A percentile compares a stretch with the other conserved stretches of the same genome.
Conservation (phyloP, 495 filamentous ascomycete species). For the Cudoniella acicularis region DNA sequence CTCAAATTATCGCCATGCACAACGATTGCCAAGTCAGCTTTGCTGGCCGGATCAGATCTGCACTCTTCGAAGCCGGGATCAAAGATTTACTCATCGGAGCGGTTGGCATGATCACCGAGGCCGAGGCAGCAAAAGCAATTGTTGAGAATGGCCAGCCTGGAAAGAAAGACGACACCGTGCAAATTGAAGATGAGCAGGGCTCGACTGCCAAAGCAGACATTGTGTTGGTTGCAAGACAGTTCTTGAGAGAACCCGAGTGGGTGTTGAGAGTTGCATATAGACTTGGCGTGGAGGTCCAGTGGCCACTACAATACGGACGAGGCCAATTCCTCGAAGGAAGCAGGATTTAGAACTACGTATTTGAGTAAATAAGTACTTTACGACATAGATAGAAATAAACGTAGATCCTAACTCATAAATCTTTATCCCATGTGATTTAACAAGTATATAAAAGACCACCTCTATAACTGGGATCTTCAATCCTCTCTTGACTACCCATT, state of each 20-base stretch:
- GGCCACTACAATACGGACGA: constrained; percentile 51
- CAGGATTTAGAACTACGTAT: constrained; percentile 10
- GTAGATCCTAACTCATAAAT: not conserved
- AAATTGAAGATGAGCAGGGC: constrained; percentile 41
- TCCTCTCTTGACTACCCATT: too few relatives aligned
- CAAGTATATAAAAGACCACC: too few relatives aligned
- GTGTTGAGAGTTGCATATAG: constrained; percentile 55
- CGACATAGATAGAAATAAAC: not conserved
- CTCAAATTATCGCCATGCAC: constrained; percentile 52
- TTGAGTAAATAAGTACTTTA: not conserved
- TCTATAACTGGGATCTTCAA: not conserved
- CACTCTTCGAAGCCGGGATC: constrained; percentile 50
- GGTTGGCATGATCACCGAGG: constrained; percentile 68
- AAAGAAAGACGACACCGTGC: constrained; percentile 22
- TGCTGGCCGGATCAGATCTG: constrained; percentile 54
- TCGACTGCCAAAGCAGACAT: constrained; percentile 53
- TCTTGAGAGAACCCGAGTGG: constrained; percentile 65
- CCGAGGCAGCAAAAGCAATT: constrained; percentile 53
- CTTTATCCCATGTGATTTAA: not conserved
- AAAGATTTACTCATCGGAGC: constrained; percentile 58
- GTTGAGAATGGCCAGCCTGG: constrained; percentile 42
- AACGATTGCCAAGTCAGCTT: constrained; percentile 62
- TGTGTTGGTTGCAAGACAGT: constrained; percentile 62
- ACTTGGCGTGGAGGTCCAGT: constrained; percentile 53
- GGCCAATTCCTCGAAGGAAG: constrained; percentile 15